Conservation (phyloP, 2,329 filamentous ascomycete genomes). For the Cercospora sp. region DNA sequence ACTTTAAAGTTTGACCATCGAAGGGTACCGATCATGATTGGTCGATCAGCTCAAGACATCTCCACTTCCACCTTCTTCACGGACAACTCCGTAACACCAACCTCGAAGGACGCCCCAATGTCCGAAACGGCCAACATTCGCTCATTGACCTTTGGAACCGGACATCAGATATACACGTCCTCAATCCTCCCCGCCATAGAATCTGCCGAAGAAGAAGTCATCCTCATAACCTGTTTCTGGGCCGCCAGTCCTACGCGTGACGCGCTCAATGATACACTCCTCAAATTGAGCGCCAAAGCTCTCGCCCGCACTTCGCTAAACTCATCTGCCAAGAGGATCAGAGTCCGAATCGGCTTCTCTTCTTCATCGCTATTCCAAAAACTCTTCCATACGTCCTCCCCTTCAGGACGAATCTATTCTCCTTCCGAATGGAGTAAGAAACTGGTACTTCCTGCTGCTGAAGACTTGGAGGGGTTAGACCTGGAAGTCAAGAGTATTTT, state of each 20-base stretch:
- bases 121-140: slow-evolving; percentile 34
- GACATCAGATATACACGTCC: slow-evolving; percentile 44
- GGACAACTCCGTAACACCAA: background rate
- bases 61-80: background rate
- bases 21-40: too few relatives aligned
- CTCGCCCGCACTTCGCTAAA: slow-evolving; percentile 19
- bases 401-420: slow-evolving; percentile 62
- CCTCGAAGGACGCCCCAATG: background rate
- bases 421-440: slow-evolving; percentile 59
- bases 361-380: slow-evolving; percentile 73
- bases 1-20: too few relatives aligned
- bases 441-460: slow-evolving; percentile 64
- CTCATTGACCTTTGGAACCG: slow-evolving; percentile 48
- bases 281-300: slow-evolving; percentile 57
- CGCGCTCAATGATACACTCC: slow-evolving; percentile 59
- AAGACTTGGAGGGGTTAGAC: slow-evolving; percentile 61
- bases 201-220: slow-evolving; percentile 62
- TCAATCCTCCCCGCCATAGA: slow-evolving; percentile 63
- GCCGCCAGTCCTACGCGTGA: slow-evolving; percentile 64
- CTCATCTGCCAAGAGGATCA: slow-evolving; percentile 46
- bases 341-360: slow-evolving; percentile 75
- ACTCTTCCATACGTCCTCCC: slow-evolving; percentile 67
- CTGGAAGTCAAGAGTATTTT: slow-evolving; percentile 76
- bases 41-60: background rate
- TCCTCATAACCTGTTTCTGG: slow-evolving; percentile 84